Percentiles rank a stretch among this genome's conserved stretches.
Evolutionary conservation across 768 basidiomycete species (phyloP).

Genomic region (Steccherinum ochraceum): DNA sequence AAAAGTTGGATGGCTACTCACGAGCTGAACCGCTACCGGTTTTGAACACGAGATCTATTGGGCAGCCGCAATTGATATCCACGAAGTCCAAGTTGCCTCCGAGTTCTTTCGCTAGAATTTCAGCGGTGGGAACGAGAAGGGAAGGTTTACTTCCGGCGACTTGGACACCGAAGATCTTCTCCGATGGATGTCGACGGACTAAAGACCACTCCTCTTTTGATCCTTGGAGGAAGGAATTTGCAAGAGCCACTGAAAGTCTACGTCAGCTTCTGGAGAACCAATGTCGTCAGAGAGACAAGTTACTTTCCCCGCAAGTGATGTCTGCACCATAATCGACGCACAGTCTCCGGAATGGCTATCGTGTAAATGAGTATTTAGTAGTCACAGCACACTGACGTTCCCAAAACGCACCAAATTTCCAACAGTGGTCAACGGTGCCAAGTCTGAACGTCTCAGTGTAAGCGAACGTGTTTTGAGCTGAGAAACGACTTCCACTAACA

Average conservation of each 20-base stretch:
- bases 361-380: background rate
- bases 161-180: conserved; percentile 86
- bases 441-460: conserved; percentile 32
- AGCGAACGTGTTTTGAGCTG: background rate
- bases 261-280: too few relatives aligned
- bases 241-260: conserved; percentile 76
- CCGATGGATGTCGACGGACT: conserved; percentile 82
- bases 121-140: conserved; percentile 73
- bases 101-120: conserved; percentile 69
- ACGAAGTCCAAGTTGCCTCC: conserved; percentile 76
- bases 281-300: background rate
- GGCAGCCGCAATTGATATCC: conserved; percentile 95
- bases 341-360: conserved; percentile 85
- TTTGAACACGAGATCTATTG: conserved; percentile 94
- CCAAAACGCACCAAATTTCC: conserved; percentile 84
- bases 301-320: conserved; percentile 93
- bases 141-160: conserved; percentile 84
- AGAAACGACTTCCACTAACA: conserved; percentile 45
- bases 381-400: too few relatives aligned
- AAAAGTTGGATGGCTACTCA: conserved; percentile 33
- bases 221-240: conserved; percentile 80
- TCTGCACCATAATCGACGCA: conserved; percentile 86
- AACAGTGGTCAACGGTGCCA: conserved; percentile 87
- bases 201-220: conserved; percentile 95
- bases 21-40: conserved; percentile 85